Conservation (phyloP, 2,329 filamentous ascomycete genomes). For the Cytospora schulzeri region DNA sequence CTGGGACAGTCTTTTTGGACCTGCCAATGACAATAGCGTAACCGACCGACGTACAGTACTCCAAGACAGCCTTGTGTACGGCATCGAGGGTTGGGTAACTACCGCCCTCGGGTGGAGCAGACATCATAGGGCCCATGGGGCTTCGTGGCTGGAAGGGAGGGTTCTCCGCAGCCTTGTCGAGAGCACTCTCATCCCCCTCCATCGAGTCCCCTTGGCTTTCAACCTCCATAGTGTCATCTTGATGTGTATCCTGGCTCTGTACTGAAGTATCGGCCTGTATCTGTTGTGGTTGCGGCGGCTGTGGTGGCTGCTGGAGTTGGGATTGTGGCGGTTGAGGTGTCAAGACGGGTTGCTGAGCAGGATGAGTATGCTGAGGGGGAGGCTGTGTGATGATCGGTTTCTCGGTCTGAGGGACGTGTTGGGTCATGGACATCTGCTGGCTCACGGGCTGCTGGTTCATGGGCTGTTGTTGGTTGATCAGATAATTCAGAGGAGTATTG, state of each 20-base stretch:
- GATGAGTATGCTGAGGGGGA: constrained; percentile 30
- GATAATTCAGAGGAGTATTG: constrained; percentile 37
- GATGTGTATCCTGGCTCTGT: constrained; percentile 43
- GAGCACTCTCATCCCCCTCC: constrained; percentile 46
- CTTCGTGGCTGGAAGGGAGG: constrained; percentile 54
- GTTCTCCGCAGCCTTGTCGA: constrained; percentile 51
- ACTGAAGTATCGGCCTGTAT: constrained; percentile 33
- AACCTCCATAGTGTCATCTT: constrained; percentile 55
- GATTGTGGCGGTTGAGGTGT: constrained; percentile 29
- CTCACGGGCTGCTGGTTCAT: constrained; percentile 36
- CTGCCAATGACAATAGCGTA: constrained; percentile 70
- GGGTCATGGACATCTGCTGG: constrained; percentile 41
- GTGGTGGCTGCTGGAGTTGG: constrained; percentile 28
- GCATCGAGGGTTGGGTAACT: constrained; percentile 66
- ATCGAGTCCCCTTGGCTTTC: constrained; percentile 51
- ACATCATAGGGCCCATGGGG: constrained; percentile 63
- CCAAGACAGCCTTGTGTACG: constrained; percentile 64
- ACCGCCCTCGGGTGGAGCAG: constrained; percentile 63
- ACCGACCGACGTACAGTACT: constrained; percentile 68
- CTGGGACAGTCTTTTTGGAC: constrained; percentile 68
- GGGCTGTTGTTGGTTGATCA: constrained; percentile 30
- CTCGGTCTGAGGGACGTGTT: constrained; percentile 45
- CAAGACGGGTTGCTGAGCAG: constrained; percentile 29
- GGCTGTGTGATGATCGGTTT: constrained; percentile 46
- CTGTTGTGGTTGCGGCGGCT: constrained; percentile 34